Evolutionary conservation across 1,284 basidiomycete genomes (phyloP).

Genomic region (Apiotrichum mycotoxinovorans): DNA sequence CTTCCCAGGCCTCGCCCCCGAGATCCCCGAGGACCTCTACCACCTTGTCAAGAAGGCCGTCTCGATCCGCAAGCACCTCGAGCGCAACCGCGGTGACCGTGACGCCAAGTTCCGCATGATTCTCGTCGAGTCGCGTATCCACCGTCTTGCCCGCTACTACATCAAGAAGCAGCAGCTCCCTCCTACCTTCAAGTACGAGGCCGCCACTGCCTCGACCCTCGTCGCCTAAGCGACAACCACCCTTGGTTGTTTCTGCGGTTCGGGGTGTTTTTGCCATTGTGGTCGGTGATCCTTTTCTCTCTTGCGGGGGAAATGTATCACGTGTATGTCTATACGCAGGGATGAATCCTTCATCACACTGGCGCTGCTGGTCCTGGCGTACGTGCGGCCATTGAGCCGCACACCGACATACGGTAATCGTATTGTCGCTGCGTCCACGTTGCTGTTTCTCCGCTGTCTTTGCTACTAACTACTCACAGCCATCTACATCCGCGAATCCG

Average conservation of each 20-base stretch:
- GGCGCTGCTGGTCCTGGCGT: constrained; percentile 9
- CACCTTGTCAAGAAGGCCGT: constrained; percentile 99
- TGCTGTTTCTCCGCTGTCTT: neutral
- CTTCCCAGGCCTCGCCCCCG: constrained; percentile 79
- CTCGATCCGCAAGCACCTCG: constrained; percentile 96
- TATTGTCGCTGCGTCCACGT: neutral
- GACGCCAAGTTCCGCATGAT: constrained; percentile 97
- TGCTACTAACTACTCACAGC: constrained; percentile 8
- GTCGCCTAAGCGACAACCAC: constrained; percentile 49
- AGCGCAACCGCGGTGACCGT: constrained; percentile 97
- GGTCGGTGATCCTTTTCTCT: neutral
- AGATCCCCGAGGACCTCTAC: constrained; percentile 99
- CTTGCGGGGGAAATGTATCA: neutral
- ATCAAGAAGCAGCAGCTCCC: constrained; percentile 96
- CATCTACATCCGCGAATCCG: neutral
- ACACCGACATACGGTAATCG: constrained; percentile 7
- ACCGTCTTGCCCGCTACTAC: constrained; percentile 93
- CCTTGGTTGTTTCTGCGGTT: too few species aligned
- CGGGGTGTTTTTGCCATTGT: neutral
- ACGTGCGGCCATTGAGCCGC: constrained; percentile 7
- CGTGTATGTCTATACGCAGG: constrained; percentile 12
- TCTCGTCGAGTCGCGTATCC: constrained; percentile 97
- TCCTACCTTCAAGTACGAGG: constrained; percentile 97
- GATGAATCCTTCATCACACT: constrained; percentile 10
- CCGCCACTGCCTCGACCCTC: constrained; percentile 72